Conservation (phyloP, 2,329 filamentous ascomycete genomes). For the Chrysosporium queenslandicum region DNA sequence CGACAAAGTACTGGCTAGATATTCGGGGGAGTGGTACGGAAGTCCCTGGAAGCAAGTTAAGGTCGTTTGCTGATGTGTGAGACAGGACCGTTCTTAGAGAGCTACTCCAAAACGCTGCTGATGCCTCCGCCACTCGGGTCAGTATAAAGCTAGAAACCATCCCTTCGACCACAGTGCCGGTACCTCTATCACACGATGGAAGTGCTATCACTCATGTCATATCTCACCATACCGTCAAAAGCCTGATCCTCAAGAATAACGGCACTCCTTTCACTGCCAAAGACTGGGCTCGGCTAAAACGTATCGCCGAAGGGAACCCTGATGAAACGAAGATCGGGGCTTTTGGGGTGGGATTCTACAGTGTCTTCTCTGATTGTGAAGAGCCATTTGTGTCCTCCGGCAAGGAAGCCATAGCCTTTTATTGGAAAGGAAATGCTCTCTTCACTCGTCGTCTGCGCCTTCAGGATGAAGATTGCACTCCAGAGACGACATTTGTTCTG, state of each 20-base stretch:
- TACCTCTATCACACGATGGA: constrained; percentile 54
- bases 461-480: constrained; percentile 53
- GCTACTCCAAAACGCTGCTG: constrained; percentile 95
- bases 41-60: neutral
- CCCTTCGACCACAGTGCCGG: constrained; percentile 67
- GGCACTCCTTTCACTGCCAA: constrained; percentile 78
- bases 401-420: constrained; percentile 90
- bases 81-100: constrained; percentile 63
- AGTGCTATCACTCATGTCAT: constrained; percentile 74
- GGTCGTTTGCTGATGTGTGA: neutral
- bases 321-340: constrained; percentile 99
- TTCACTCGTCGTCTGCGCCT: constrained; percentile 81
- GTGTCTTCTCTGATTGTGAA: constrained; percentile 95
- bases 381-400: constrained; percentile 95
- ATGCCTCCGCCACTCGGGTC: constrained; percentile 83
- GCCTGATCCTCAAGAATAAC: constrained; percentile 87
- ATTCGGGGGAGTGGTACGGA: constrained; percentile 88
- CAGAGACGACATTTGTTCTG: constrained; percentile 81
- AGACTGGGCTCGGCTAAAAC: constrained; percentile 87
- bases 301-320: constrained; percentile 97
- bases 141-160: constrained; percentile 85
- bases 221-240: constrained; percentile 72
- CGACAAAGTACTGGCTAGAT: constrained; percentile 92
- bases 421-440: constrained; percentile 97
- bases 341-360: constrained; percentile 97